Conservation (phyloP, 2,329 filamentous ascomycete genomes). For the Neopestalotiopsis rosae region DNA sequence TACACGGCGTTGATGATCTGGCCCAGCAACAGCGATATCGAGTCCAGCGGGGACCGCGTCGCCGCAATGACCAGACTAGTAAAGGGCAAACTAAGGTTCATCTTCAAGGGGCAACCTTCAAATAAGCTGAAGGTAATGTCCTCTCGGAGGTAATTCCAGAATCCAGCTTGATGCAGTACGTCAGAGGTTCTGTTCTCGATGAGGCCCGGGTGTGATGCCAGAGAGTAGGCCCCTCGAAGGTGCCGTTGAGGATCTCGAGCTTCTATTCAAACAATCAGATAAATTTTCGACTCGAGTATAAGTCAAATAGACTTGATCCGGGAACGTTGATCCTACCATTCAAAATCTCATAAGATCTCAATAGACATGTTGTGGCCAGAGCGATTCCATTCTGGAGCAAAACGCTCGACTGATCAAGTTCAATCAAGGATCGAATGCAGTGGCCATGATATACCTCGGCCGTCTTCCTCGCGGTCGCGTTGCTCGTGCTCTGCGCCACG, state of each 20-base stretch:
- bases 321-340: constrained; percentile 36
- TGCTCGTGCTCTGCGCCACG: constrained; percentile 3
- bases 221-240: constrained; percentile 50
- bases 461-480: constrained; percentile 16
- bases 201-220: constrained; percentile 34
- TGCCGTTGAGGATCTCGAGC: constrained; percentile 49
- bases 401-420: constrained; percentile 36
- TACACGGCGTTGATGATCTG: constrained; percentile 48
- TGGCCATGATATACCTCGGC: constrained; percentile 46
- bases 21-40: constrained; percentile 47
- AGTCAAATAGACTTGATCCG: not conserved
- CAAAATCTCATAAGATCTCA: constrained; percentile 55
- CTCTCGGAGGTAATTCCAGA: constrained; percentile 58
- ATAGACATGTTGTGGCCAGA: constrained; percentile 51
- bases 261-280: constrained; percentile 29
- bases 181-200: constrained; percentile 19
- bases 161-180: constrained; percentile 45
- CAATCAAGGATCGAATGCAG: constrained; percentile 46
- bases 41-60: constrained; percentile 44
- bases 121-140: constrained; percentile 60
- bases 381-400: constrained; percentile 43
- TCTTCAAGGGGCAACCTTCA: constrained; percentile 45
- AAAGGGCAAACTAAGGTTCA: constrained; percentile 37
- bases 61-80: constrained; percentile 19
- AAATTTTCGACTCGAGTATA: not conserved